A percentile compares a stretch with the other conserved stretches of the same genome.
phyloP scores from a whole-genome alignment of 2,329 filamentous ascomycete genomes.

The Botrytis pseudocinerea region DNA sequence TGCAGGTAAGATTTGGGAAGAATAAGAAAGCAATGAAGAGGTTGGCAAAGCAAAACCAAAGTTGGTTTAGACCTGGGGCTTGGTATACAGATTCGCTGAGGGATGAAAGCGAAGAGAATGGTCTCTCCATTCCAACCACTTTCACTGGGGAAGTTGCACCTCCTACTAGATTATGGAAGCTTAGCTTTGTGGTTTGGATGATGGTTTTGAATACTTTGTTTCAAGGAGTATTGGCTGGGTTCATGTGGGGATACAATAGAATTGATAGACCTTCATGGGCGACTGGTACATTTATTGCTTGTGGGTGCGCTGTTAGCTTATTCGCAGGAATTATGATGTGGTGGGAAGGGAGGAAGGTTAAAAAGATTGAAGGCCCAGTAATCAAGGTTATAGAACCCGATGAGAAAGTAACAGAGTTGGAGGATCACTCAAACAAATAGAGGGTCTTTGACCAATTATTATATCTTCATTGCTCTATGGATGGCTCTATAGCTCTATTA shows the following conservation, averaged over 20 bases:
- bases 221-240: constrained; percentile 23
- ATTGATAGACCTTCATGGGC: constrained; percentile 28
- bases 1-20: constrained; percentile 58
- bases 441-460: background rate
- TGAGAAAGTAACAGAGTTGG: background rate
- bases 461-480: background rate
- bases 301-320: constrained; percentile 29
- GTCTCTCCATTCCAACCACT: constrained; percentile 52
- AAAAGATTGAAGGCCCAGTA: constrained; percentile 28
- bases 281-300: constrained; percentile 27
- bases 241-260: constrained; percentile 31
- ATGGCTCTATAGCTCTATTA: background rate
- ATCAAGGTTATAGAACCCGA: constrained; percentile 25
- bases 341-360: constrained; percentile 30
- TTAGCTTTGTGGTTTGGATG: constrained; percentile 58
- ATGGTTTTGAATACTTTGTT: constrained; percentile 43
- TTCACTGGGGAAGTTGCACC: constrained; percentile 69
- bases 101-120: constrained; percentile 52
- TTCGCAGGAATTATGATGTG: constrained; percentile 28
- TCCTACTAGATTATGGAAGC: constrained; percentile 67
- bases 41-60: constrained; percentile 69
- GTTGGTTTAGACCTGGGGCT: constrained; percentile 71
- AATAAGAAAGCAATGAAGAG: constrained; percentile 58
- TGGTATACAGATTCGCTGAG: constrained; percentile 55
- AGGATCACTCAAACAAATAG: background rate